These are phyloP conservation scores for Plectosphaerella plurivora DNA, from an alignment of 2,329 filamentous ascomycete species.

Conservation along the genomic window DNA sequence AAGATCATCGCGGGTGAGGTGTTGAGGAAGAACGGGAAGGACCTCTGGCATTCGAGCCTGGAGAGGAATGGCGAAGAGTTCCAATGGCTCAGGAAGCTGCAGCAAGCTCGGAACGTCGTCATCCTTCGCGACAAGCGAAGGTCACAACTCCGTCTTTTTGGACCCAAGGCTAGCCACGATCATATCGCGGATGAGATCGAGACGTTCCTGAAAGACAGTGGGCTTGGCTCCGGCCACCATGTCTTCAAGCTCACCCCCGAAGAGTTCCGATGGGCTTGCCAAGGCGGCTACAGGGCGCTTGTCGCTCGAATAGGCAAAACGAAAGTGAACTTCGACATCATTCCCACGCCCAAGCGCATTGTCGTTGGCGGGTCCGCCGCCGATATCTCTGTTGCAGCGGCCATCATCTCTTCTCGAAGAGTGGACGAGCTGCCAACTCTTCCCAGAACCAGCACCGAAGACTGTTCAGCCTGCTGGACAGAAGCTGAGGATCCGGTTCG, in stretches of 20 bases:
- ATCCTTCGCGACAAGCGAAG: slow-evolving; percentile 22
- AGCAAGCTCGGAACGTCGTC: slow-evolving; percentile 12
- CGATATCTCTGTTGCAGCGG: slow-evolving; percentile 13
- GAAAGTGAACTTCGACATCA: slow-evolving; percentile 25
- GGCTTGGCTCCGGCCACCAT: slow-evolving; percentile 4
- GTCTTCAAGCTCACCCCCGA: slow-evolving; percentile 20
- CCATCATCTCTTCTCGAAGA: slow-evolving; percentile 7
- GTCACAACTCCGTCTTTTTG: slow-evolving; percentile 23
- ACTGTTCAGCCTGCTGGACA: slow-evolving; percentile 30
- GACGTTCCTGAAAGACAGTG: background rate
- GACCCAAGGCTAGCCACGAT: slow-evolving; percentile 11
- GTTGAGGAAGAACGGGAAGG: slow-evolving; percentile 15
- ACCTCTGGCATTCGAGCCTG: slow-evolving; percentile 27
- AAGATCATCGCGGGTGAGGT: slow-evolving; percentile 25
- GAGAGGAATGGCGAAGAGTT: slow-evolving; percentile 6
- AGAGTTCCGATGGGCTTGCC: slow-evolving; percentile 22
- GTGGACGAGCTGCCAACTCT: background rate
- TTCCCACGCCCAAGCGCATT: slow-evolving; percentile 24
- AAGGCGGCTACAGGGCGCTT: slow-evolving; percentile 25
- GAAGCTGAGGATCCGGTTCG: slow-evolving; percentile 28
- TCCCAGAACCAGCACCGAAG: background rate
- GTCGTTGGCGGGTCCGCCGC: slow-evolving; percentile 19
- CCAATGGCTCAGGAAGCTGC: background rate
- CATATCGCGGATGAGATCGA: slow-evolving; percentile 11
- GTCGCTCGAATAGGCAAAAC: slow-evolving; percentile 16